Evolutionary conservation across 495 filamentous ascomycete species (phyloP), one percentile per base, ranked within the genome.

Genomic region (Cenococcum geophilum): DNA sequence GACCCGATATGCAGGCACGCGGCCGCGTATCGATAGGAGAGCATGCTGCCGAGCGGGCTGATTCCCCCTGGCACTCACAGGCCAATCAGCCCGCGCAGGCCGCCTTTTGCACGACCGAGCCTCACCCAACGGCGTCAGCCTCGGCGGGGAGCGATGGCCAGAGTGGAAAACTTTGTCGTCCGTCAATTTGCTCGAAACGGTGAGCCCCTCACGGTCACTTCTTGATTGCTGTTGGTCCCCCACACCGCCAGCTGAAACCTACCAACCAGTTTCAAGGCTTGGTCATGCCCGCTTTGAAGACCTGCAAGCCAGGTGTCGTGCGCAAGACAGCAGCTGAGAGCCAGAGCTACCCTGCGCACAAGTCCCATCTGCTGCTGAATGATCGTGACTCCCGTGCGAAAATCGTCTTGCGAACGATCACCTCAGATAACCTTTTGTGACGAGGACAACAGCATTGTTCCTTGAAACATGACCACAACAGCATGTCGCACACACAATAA

Each of bases 11-110:
- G 49, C 49, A 52, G 49, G 49, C 21, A 45, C 11, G 2, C 40
- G 40, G 40, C 49, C 14, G 49, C 49, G 49, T 52, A 52, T 52
- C 49, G 49, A 52, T 52, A 52, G 49, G 49, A 52, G 21, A 16
- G 18, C 21, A 52, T 20, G 8, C 21, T 25, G 49, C 23, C 49
- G 49, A 52, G 49, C 18, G 18, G 40, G 49, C 49, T 52, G 49
- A 52, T 52, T 20, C 14, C 18, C 21, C 49, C 49, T 45, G 40
- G 18, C 18, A 1, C 40, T 5, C 16, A 49, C 18, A 23, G 25
- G 21, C 49, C 20, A 52, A 52, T 52, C 18, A 23, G 21, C 20
- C 23, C 2, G 18, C 23, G 25, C 20, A 23, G 25, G 1, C 20
- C 1, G 49, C 14, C 49, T 32, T 52, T 23, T 32, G 21, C 49